phyloP scores from a whole-genome alignment of 2,329 filamentous ascomycete species.

The Sarocladium kiliense region DNA sequence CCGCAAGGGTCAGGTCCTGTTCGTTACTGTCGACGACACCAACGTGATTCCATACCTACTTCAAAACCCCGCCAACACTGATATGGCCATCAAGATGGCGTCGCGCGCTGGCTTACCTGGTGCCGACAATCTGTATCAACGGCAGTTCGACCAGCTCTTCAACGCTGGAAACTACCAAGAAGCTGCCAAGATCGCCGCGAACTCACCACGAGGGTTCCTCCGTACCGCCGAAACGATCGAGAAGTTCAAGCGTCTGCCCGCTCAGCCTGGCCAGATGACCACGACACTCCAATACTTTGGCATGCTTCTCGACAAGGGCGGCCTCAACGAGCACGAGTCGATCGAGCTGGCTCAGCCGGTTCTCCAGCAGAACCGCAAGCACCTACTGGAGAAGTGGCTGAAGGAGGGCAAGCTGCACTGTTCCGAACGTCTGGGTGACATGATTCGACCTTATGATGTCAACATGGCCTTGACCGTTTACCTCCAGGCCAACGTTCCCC shows the following conservation, averaged over 20 bases:
- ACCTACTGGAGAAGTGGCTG: conserved; percentile 96
- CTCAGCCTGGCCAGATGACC: conserved; percentile 80
- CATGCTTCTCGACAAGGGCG: conserved; percentile 92
- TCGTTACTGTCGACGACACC: conserved; percentile 87
- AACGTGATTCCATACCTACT: conserved; percentile 92
- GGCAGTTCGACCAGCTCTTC: conserved; percentile 88
- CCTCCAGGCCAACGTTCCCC: conserved; percentile 79
- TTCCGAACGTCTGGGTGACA: conserved; percentile 93
- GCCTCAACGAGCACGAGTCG: conserved; percentile 87
- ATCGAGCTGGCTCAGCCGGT: conserved; percentile 91
- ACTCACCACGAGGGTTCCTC: conserved; percentile 92
- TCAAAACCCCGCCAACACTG: conserved; percentile 90
- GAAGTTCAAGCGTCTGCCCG: conserved; percentile 82
- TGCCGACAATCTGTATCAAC: conserved; percentile 86
- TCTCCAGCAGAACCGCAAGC: conserved; percentile 87
- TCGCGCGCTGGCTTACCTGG: conserved; percentile 90
- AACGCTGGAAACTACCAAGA: conserved; percentile 74
- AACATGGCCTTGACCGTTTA: conserved; percentile 86
- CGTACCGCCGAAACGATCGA: conserved; percentile 94
- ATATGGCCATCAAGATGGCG: conserved; percentile 92
- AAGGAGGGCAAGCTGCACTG: conserved; percentile 92
- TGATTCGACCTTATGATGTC: conserved; percentile 84
- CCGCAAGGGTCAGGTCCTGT: conserved; percentile 93
- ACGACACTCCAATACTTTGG: conserved; percentile 97
- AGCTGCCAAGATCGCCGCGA: conserved; percentile 92